phyloP scores from a whole-genome alignment of 1,284 basidiomycete species.

The Marasmius fiardii region DNA sequence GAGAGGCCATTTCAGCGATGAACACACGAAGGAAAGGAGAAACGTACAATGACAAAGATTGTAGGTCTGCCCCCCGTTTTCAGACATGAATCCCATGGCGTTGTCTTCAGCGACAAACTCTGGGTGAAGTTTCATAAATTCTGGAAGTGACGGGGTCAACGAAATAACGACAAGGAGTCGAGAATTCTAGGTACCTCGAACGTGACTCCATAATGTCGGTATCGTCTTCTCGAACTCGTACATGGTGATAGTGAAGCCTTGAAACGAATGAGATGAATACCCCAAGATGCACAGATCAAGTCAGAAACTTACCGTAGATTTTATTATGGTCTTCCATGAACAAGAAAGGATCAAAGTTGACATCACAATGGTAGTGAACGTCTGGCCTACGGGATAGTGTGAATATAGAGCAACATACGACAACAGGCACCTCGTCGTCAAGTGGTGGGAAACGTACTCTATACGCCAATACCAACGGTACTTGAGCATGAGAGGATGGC shows the following conservation, averaged over 20 bases:
- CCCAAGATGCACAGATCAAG: no score
- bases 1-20: neutral
- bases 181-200: slow-evolving; percentile 53
- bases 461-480: slow-evolving; percentile 80
- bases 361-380: slow-evolving; percentile 71
- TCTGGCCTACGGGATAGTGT: slow-evolving; percentile 47
- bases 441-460: slow-evolving; percentile 27
- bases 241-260: slow-evolving; percentile 71
- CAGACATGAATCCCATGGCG: slow-evolving; percentile 70
- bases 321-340: slow-evolving; percentile 47
- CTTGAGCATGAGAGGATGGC: slow-evolving; percentile 61
- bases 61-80: slow-evolving; percentile 68
- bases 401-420: neutral
- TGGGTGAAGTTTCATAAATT: slow-evolving; percentile 69
- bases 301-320: no score
- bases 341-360: slow-evolving; percentile 73
- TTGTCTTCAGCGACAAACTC: slow-evolving; percentile 70
- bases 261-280: neutral
- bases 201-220: slow-evolving; percentile 70
- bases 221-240: slow-evolving; percentile 80
- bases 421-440: no score
- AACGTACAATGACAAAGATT: slow-evolving; percentile 79
- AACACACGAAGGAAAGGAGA: no score
- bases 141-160: slow-evolving; percentile 26
- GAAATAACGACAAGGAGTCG: neutral